Base-by-base conservation (phyloP, 2,329 filamentous ascomycete species). In the Epichloe sibirici region DNA sequence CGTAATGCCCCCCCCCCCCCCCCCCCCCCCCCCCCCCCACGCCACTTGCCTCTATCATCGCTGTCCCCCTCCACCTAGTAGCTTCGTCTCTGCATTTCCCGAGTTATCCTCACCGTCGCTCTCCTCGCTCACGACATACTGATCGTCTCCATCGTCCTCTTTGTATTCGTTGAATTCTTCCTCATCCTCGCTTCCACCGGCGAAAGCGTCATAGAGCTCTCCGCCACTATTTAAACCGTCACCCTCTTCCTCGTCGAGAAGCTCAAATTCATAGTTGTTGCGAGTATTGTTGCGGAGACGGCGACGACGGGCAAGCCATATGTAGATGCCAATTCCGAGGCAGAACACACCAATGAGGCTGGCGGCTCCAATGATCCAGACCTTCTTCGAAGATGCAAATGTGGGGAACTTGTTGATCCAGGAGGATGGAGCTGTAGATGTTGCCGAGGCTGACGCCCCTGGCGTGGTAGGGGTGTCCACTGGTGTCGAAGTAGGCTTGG, bases 121-220 rank as follows among this genome's bases (percentile, higher is more conserved):
- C 50, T 72, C 72, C 12, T 73, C 75, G 4, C 76, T 76, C 48
- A 79, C 70, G 2, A 77, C 74, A 57, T 79, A 76, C 56, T 74
- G 71, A 48, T 71, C 69, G 15, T 68, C 53, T 39, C 58, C 57
- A 28, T 54, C 47, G 2, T 57, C 56, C 23, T 53, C 72, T 13
- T 71, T 72, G 37, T 73, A 73, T 45, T 62, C 65, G 4, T 71
- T 71, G 40, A 72, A 69, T 35, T 50, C 51, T 17, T 70, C 63
- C 3, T 70, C 90, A 53, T 91, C 91, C 25, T 79, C 77, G 55
- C 79, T 82, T 50, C 90, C 91, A 15, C 88, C 90, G 0, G 93
- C 93, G 75, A 98, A 98, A 4, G 93, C 93, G 73, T 98, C 93
- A 66, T 98, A 98, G 45, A 98, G 72, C 71, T 97, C 91, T 31